Conservation (phyloP, 352 stramenopile species). For the Lagenidium sp. region DNA sequence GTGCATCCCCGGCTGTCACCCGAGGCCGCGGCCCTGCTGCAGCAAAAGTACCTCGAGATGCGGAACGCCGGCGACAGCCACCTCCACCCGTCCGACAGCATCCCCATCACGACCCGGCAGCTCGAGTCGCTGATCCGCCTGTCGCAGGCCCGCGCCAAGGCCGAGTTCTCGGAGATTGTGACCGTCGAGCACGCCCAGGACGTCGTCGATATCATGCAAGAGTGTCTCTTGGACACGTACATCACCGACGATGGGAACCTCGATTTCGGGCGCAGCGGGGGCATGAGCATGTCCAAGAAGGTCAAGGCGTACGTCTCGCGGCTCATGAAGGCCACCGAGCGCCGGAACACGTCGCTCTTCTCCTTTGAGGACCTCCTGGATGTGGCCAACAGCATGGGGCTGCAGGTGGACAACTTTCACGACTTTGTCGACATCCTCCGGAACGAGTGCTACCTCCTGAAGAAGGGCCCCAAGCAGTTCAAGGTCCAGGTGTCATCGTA, state of each 20-base stretch:
- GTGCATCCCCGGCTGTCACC: slow-evolving; percentile 70
- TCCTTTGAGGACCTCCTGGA: slow-evolving; percentile 37
- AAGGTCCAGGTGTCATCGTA: slow-evolving; percentile 33
- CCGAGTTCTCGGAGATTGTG: slow-evolving; percentile 89
- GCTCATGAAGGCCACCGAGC: slow-evolving; percentile 29
- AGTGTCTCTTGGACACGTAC: slow-evolving; percentile 80
- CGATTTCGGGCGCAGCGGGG: slow-evolving; percentile 47
- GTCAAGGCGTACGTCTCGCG: slow-evolving; percentile 45
- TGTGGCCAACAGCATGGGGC: slow-evolving; percentile 34
- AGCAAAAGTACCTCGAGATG: slow-evolving; percentile 76
- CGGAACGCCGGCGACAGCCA: slow-evolving; percentile 26
- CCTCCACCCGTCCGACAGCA: slow-evolving; percentile 18
- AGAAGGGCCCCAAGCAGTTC: slow-evolving; percentile 49
- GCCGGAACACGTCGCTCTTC: slow-evolving; percentile 31
- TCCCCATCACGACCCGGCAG: slow-evolving; percentile 90
- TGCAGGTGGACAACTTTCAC: slow-evolving; percentile 35
- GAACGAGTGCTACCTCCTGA: slow-evolving; percentile 51
- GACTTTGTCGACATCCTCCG: slow-evolving; percentile 56
- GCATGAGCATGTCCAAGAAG: slow-evolving; percentile 27
- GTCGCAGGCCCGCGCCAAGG: slow-evolving; percentile 84
- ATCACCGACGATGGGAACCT: slow-evolving; percentile 74
- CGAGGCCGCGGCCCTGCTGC: slow-evolving; percentile 28
- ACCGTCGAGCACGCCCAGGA: slow-evolving; percentile 91
- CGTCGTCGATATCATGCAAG: slow-evolving; percentile 91
- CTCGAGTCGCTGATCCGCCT: slow-evolving; percentile 87